These are phyloP conservation scores for Phylloporus arenicola DNA, from an alignment of 768 basidiomycete genomes.

Conservation along the genomic window DNA sequence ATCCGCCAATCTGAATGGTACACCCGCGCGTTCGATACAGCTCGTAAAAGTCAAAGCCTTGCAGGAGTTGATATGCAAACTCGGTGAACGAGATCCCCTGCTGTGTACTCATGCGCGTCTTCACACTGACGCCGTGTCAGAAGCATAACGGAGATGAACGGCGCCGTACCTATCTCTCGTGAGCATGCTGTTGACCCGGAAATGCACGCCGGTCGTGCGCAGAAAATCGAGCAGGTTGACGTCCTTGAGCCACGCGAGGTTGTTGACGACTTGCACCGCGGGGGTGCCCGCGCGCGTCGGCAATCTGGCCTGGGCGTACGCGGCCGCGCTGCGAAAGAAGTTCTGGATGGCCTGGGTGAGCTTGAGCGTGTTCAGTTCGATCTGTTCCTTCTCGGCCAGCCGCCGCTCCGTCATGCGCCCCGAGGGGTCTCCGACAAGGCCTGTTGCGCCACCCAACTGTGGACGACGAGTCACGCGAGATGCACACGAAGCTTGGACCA, in stretches of 20 bases:
- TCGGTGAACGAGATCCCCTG: conserved; percentile 97
- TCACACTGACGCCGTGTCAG: conserved; percentile 52
- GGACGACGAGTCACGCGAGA: conserved; percentile 1
- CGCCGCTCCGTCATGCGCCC: conserved; percentile 80
- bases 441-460: conserved; percentile 95
- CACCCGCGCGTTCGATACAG: conserved; percentile 64
- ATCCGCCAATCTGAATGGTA: conserved; percentile 88
- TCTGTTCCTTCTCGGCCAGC: conserved; percentile 51
- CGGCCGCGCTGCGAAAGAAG: conserved; percentile 65
- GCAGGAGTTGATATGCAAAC: conserved; percentile 94
- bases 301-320: conserved; percentile 48
- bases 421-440: conserved; percentile 95
- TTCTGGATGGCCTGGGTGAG: conserved; percentile 60
- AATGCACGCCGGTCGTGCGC: conserved; percentile 70
- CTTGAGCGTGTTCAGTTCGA: conserved; percentile 58
- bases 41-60: conserved; percentile 91
- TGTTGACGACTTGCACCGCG: conserved; percentile 49
- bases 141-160: not conserved
- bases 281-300: conserved; percentile 7
- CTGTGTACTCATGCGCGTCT: conserved; percentile 68
- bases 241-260: conserved; percentile 72
- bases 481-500: conserved; percentile 1
- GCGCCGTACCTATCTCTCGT: conserved; percentile 71
- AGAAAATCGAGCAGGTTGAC: conserved; percentile 81
- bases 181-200: conserved; percentile 86